These are phyloP conservation scores for Ceriops decandra DNA, from an alignment of 345 rosid species.

Conservation along the genomic window DNA sequence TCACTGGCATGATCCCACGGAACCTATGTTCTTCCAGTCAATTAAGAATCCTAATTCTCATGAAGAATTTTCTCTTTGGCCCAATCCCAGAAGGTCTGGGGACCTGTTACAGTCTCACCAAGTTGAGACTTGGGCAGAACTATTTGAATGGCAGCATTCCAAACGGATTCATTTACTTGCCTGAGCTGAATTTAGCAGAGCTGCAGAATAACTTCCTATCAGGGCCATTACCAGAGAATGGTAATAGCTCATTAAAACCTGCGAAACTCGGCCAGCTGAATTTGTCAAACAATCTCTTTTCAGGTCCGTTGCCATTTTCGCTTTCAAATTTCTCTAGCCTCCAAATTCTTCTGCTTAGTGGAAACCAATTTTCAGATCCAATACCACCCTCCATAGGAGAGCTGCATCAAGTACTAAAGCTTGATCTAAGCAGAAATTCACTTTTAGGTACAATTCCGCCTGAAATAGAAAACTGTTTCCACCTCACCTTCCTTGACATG, in stretches of 20 bases:
- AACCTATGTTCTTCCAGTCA: slow-evolving; percentile 24
- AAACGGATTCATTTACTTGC: slow-evolving; percentile 61
- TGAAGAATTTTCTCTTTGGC: slow-evolving; percentile 85
- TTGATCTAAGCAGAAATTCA: slow-evolving; percentile 27
- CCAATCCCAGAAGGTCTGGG: slow-evolving; percentile 72
- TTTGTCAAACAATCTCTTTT: slow-evolving; percentile 66
- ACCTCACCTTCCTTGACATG: slow-evolving; percentile 42
- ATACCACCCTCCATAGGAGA: slow-evolving; percentile 25
- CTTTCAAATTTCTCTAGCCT: slow-evolving; percentile 59
- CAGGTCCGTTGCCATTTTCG: slow-evolving; percentile 65
- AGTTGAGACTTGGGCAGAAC: slow-evolving; percentile 76
- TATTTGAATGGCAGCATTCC: slow-evolving; percentile 75
- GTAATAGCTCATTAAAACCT: slow-evolving; percentile 33
- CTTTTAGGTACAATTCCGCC: slow-evolving; percentile 47
- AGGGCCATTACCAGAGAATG: slow-evolving; percentile 33
- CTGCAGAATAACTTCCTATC: slow-evolving; percentile 66
- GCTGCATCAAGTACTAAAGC: slow-evolving; percentile 22
- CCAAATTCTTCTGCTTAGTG: slow-evolving; percentile 61
- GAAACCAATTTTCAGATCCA: slow-evolving; percentile 60
- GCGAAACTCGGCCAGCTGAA: slow-evolving; percentile 46
- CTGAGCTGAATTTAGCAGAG: slow-evolving; percentile 62
- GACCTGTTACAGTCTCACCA: slow-evolving; percentile 52
- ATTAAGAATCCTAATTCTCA: slow-evolving; percentile 57
- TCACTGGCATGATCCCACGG: slow-evolving; percentile 53
- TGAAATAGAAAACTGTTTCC: slow-evolving; percentile 45